phyloP scores from a whole-genome alignment of 2,329 filamentous ascomycete genomes.

The Talaromyces amestolkiae region DNA sequence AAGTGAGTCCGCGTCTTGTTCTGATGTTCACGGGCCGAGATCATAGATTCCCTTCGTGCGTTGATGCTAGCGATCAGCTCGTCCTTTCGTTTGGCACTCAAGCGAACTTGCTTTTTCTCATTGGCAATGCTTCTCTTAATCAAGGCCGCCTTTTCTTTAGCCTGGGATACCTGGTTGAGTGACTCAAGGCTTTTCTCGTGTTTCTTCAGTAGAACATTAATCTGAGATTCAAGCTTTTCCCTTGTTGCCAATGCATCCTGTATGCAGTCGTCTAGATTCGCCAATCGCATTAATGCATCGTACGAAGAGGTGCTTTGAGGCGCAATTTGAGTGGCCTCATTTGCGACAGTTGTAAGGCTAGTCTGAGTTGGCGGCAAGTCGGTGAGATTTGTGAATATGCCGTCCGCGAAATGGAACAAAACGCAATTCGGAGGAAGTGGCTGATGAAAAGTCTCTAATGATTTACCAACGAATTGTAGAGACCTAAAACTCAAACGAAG shows the following conservation, averaged over 20 bases:
- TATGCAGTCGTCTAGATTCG: conserved; percentile 84
- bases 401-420: conserved; percentile 80
- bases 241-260: conserved; percentile 82
- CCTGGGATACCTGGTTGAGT: conserved; percentile 36
- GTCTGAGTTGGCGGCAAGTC: conserved; percentile 58
- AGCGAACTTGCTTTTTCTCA: conserved; percentile 65
- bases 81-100: conserved; percentile 61
- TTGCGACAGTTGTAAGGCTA: conserved; percentile 26
- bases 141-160: conserved; percentile 40
- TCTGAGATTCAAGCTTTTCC: conserved; percentile 71
- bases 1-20: conserved; percentile 60
- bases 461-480: conserved; percentile 74
- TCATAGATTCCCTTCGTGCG: conserved; percentile 66
- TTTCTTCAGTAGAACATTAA: conserved; percentile 55
- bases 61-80: conserved; percentile 67
- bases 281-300: conserved; percentile 80
- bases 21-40: conserved; percentile 60
- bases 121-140: conserved; percentile 55
- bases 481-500: conserved; percentile 68
- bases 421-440: conserved; percentile 78
- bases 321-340: conserved; percentile 45
- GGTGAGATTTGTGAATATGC: conserved; percentile 73
- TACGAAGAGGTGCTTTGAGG: conserved; percentile 73
- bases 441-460: conserved; percentile 62
- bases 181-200: conserved; percentile 34